These are phyloP conservation scores for Filobasidium wieringae DNA, from an alignment of 768 basidiomycete species.

Conservation along the genomic window DNA sequence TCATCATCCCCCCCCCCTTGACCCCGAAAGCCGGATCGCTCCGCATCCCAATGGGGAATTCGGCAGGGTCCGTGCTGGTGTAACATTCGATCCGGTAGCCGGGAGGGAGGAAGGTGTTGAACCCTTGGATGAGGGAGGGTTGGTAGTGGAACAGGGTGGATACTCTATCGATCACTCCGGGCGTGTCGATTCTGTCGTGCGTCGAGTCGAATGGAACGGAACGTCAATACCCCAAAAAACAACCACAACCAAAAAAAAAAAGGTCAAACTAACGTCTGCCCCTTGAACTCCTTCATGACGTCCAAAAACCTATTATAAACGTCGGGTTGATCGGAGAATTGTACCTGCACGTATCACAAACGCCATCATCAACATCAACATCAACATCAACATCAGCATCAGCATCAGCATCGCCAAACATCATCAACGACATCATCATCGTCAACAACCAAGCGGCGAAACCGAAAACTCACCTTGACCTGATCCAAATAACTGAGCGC, in stretches of 20 bases:
- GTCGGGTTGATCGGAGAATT: conserved; percentile 79
- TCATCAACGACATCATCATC: background rate
- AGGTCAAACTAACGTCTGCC: conserved; percentile 53
- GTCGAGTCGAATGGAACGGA: too few relatives aligned
- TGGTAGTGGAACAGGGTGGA: conserved; percentile 86
- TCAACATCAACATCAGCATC: background rate
- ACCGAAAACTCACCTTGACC: conserved; percentile 50
- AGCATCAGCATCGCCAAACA: background rate
- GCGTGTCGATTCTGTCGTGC: conserved; percentile 74
- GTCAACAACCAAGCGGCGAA: background rate
- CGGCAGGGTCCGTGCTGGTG: conserved; percentile 13
- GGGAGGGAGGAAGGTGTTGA: conserved; percentile 91
- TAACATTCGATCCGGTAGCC: conserved; percentile 78
- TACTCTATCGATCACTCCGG: conserved; percentile 90
- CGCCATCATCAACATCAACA: too few relatives aligned
- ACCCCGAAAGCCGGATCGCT: conserved; percentile 15
- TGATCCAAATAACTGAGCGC: conserved; percentile 87
- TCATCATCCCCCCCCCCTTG: conserved; percentile 16
- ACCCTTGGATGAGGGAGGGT: conserved; percentile 83
- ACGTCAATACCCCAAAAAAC: too few relatives aligned
- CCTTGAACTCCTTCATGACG: conserved; percentile 99
- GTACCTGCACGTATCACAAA: conserved; percentile 42
- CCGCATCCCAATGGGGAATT: conserved; percentile 19
- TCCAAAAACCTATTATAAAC: conserved; percentile 90
- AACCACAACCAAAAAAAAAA: too few relatives aligned